Evolutionary conservation across 331 rosid species (phyloP), one percentile per base, ranked within the genome.

Genomic region (Rhamnella rubrinervis): DNA sequence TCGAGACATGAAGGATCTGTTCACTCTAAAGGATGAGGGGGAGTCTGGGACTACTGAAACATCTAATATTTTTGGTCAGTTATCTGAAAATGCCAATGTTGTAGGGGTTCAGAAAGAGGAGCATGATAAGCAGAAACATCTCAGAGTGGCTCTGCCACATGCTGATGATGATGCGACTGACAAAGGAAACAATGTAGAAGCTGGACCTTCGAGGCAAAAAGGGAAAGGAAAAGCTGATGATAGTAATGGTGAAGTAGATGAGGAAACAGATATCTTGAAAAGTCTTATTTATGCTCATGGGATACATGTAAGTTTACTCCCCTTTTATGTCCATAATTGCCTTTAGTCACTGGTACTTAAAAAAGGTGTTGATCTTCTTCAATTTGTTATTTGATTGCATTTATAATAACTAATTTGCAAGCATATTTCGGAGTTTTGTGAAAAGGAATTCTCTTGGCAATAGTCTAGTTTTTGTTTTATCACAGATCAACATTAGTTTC

Each of bases 1-100:
- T 78, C 88, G 97, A 60, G 98, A 93, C 78, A 93, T 93, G 98
- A 93, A 93, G 78, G 98, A 93, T 84, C 96, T 91, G 55, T 93
- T 93, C 72, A 79, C 70, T 8, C 75, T 87, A 80, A 85, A 86
- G 50, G 97, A 89, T 59, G 92, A 84, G 31, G 91, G 82, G 38
- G 88, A 87, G 68, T 46, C 72, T 71, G 86, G 91, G 66, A 77
- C 91, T 65, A 93, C 98, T 38, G 98, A 93, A 85, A 91, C 98
- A 2, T 90, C 95, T 52, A 75, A 79, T 77, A 80, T 93, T 80
- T 93, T 93, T 59, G 50, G 98, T 75, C 87, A 87, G 71, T 69
- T 93, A 72, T 75, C 95, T 69, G 95, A 87, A 81, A 83, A 79
- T 72, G 83, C 83, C 44, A 89, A 83, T 65, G 68, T 93, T 28